A percentile compares a stretch with the other conserved stretches of the same genome.
Evolutionary conservation across 148 eudicot genomes (phyloP).

Genomic region (Persicaria maculosa): DNA sequence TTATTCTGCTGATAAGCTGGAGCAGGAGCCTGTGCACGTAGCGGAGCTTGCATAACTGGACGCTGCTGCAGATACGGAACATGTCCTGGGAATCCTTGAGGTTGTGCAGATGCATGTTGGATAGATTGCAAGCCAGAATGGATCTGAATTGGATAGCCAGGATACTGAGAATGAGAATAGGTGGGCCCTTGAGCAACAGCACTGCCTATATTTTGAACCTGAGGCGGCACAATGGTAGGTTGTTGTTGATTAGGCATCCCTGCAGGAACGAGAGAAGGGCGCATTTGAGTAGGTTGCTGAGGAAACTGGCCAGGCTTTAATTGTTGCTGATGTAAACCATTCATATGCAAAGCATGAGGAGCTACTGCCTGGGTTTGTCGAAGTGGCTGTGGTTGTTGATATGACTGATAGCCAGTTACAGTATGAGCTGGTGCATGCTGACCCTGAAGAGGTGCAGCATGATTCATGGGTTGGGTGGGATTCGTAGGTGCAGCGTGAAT

Average conservation of each 20-base stretch:
- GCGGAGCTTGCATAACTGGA: slow-evolving; percentile 32
- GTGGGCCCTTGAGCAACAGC: slow-evolving; percentile 35
- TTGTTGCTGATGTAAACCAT: slow-evolving; percentile 38
- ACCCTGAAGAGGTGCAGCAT: slow-evolving; percentile 31
- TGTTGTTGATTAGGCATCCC: slow-evolving; percentile 44
- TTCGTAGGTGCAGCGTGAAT: slow-evolving; percentile 23
- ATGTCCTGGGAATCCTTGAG: slow-evolving; percentile 15
- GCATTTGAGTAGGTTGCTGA: slow-evolving; percentile 45
- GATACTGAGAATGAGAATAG: slow-evolving; percentile 47
- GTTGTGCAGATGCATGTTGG: slow-evolving; percentile 46
- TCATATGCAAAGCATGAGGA: slow-evolving; percentile 30
- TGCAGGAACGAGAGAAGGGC: slow-evolving; percentile 44
- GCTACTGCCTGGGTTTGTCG: slow-evolving; percentile 46
- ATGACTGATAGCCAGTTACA: slow-evolving; percentile 46
- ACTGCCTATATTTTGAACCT: slow-evolving; percentile 36
- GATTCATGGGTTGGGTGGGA: slow-evolving; percentile 24
- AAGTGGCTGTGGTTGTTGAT: slow-evolving; percentile 37
- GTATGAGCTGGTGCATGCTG: slow-evolving; percentile 25
- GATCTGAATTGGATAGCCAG: slow-evolving; percentile 43
- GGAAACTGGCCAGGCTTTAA: slow-evolving; percentile 44
- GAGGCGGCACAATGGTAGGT: slow-evolving; percentile 33
- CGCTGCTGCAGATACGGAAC: slow-evolving; percentile 40
- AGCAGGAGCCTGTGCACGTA: slow-evolving; percentile 34
- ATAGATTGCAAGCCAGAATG: slow-evolving; percentile 50
- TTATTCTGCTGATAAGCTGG: slow-evolving; percentile 29